phyloP scores from a whole-genome alignment of 1,284 basidiomycete species.

The Apiotrichum akiyoshidainum region DNA sequence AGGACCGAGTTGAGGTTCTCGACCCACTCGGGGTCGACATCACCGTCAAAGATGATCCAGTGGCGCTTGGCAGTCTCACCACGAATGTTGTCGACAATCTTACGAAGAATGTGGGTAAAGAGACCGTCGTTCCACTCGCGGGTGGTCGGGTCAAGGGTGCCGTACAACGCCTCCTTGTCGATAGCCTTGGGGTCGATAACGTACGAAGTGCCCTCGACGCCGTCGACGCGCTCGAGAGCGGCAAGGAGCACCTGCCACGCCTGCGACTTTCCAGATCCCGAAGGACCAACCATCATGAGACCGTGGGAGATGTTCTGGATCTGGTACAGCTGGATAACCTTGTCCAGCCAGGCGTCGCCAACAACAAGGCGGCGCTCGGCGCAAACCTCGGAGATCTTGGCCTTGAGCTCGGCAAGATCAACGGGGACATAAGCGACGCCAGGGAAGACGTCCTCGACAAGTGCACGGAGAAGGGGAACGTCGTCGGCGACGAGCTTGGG shows the following conservation, averaged over 20 bases:
- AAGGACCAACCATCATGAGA: constrained; percentile 98
- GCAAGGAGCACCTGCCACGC: constrained; percentile 93
- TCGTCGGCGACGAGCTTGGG: constrained; percentile 98
- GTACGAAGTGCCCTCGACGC: constrained; percentile 86
- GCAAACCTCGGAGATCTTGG: constrained; percentile 84
- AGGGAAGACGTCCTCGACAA: constrained; percentile 96
- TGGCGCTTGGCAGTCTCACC: constrained; percentile 95
- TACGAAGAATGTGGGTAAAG: constrained; percentile 95
- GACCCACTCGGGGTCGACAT: constrained; percentile 99
- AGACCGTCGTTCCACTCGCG: constrained; percentile 99
- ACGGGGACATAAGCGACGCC: constrained; percentile 88
- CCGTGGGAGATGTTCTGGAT: constrained; percentile 99
- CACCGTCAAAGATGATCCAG: constrained; percentile 99
- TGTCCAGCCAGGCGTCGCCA: constrained; percentile 87
- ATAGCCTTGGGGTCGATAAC: constrained; percentile 99
- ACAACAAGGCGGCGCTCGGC: constrained; percentile 76
- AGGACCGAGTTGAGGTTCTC: constrained; percentile 94
- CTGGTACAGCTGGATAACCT: constrained; percentile 97
- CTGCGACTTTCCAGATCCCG: constrained; percentile 94
- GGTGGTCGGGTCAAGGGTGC: constrained; percentile 93
- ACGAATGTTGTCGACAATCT: constrained; percentile 97
- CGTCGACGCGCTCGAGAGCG: constrained; percentile 88
- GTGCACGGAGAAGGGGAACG: constrained; percentile 87
- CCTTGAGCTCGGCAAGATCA: constrained; percentile 76
- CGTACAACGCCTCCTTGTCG: constrained; percentile 96